Conservation (phyloP, 257 asterid species). For the Mitragyna speciosa region DNA sequence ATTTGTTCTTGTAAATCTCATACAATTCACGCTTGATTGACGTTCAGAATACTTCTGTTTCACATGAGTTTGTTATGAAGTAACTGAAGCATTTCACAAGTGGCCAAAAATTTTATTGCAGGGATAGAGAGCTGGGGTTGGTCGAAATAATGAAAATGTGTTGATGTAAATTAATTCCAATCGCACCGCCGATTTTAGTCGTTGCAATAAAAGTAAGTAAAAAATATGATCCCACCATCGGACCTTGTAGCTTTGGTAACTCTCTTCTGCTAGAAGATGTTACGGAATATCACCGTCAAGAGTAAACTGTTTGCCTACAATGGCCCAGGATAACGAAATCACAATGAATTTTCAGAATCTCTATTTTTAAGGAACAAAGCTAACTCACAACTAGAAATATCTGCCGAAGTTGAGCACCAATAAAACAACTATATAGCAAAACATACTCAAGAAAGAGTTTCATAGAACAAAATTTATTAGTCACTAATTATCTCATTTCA, state of each 20-base stretch:
- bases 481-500: background rate
- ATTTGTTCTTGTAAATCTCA: too few species aligned
- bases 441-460: background rate
- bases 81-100: background rate
- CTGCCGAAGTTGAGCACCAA: background rate
- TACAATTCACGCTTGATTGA: background rate
- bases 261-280: background rate
- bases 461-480: background rate
- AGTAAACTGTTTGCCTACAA: background rate
- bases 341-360: background rate
- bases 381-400: background rate
- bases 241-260: background rate
- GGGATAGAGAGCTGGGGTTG: background rate
- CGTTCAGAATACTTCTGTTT: too few species aligned
- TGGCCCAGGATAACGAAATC: slow-evolving; percentile 4
- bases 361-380: background rate
- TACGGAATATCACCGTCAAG: background rate
- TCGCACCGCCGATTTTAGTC: background rate
- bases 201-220: background rate
- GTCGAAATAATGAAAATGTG: background rate
- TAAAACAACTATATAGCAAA: background rate
- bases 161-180: background rate
- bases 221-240: background rate
- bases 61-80: background rate
- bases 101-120: background rate